Evolutionary conservation across 352 stramenopile genomes (phyloP).

Genomic region (Porosira glacialis): DNA sequence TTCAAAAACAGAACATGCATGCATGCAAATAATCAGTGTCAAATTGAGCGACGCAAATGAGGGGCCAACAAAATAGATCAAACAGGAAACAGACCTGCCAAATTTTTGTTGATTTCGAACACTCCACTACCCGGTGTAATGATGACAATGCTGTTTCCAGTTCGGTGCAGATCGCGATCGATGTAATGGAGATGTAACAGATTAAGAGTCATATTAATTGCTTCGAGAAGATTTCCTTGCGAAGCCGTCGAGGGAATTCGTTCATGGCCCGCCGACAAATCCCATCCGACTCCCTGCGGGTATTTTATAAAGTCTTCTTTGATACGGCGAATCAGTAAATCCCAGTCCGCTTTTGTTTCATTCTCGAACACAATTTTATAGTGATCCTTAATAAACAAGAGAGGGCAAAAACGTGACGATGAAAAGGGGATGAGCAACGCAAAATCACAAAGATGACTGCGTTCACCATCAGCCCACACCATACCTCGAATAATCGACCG

Average conservation of each 20-base stretch:
- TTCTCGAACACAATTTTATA: slow-evolving; percentile 86
- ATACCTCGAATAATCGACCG: slow-evolving; percentile 74
- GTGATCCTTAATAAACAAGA: too few relatives aligned
- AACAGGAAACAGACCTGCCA: background rate
- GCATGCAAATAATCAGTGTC: background rate
- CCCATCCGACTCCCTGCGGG: slow-evolving; percentile 81
- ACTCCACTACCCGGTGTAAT: slow-evolving; percentile 90
- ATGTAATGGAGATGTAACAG: slow-evolving; percentile 98
- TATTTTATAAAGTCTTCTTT: slow-evolving; percentile 93
- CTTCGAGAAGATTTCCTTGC: slow-evolving; percentile 96
- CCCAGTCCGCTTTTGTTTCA: slow-evolving; percentile 88
- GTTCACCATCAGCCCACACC: slow-evolving; percentile 17
- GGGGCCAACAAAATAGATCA: background rate
- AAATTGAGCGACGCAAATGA: background rate
- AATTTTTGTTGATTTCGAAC: slow-evolving; percentile 91
- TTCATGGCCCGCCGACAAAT: slow-evolving; percentile 76
- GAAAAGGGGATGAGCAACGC: slow-evolving; percentile 6
- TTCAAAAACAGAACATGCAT: too few relatives aligned
- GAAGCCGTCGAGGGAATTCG: slow-evolving; percentile 86
- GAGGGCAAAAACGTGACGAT: too few relatives aligned
- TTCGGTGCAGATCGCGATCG: slow-evolving; percentile 92
- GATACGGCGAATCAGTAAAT: slow-evolving; percentile 85
- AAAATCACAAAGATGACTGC: background rate
- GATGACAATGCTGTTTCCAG: slow-evolving; percentile 94
- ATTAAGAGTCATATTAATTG: slow-evolving; percentile 98